These are phyloP conservation scores for Asterophora lycoperdoides DNA, from an alignment of 768 basidiomycete species.

Conservation along the genomic window DNA sequence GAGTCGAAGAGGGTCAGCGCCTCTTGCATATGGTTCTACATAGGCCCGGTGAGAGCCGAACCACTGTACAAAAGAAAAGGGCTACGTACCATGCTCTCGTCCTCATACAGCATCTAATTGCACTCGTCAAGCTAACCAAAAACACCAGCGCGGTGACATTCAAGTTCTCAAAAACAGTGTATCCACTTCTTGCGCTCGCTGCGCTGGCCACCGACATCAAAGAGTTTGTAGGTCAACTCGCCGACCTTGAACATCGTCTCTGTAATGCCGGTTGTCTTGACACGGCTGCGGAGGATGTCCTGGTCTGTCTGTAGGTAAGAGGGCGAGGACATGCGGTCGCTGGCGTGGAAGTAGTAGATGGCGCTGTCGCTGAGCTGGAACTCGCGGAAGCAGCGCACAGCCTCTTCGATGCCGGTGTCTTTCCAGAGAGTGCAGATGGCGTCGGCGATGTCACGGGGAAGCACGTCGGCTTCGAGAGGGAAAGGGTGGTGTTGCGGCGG, in stretches of 20 bases:
- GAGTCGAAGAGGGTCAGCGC: conserved; percentile 95
- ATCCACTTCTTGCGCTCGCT: conserved; percentile 95
- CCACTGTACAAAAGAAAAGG: neutral
- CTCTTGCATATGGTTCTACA: conserved; percentile 95
- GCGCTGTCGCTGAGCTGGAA: conserved; percentile 97
- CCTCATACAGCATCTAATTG: conserved; percentile 96
- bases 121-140: conserved; percentile 91
- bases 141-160: conserved; percentile 93
- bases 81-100: conserved; percentile 80
- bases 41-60: neutral
- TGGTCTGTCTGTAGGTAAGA: conserved; percentile 90
- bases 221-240: conserved; percentile 88
- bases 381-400: conserved; percentile 82
- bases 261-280: conserved; percentile 97
- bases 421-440: conserved; percentile 80
- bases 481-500: conserved; percentile 61
- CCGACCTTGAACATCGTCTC: conserved; percentile 97
- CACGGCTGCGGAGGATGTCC: conserved; percentile 89
- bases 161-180: conserved; percentile 92
- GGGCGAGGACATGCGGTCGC: conserved; percentile 75
- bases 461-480: conserved; percentile 71
- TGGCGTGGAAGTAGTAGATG: conserved; percentile 91
- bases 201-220: conserved; percentile 89
- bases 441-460: conserved; percentile 73
- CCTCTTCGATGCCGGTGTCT: conserved; percentile 73